Base-by-base conservation (phyloP, 1,284 basidiomycete genomes). In the Ustilago cynodontis region DNA sequence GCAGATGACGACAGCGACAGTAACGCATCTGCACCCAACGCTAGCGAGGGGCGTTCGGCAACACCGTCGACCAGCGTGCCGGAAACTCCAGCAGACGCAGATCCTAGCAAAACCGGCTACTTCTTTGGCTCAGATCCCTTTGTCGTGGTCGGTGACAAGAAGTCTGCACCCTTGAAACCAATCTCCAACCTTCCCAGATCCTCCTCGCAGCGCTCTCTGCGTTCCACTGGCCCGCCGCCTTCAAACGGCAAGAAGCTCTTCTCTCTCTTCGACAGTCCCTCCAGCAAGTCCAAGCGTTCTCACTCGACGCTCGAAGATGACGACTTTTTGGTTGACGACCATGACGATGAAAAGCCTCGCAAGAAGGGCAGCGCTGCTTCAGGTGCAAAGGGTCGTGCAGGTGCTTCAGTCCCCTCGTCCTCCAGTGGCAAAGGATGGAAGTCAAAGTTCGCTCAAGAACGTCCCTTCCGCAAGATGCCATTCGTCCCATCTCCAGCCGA, bases 401-500 rank as follows among this genome's bases (percentile, higher is more conserved):
- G 65, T 13, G 66, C 56, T 11, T 35, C 29, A 0, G 39, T 59
- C 10, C 61, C 69, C 9, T 68, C 70, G n/a, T 35, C 59, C 51
- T 77, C 70, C 52, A 72, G 70, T 31, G 66, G 64, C 52, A 71
- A 71, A 41, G 63, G 60, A 7, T 79, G 70, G 70, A 69, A 67
- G 70, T 72, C 77, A 22, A 61, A 41, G 10, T 79, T 79, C 16
- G 65, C 74, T 6, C 56, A 50, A 14, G 47, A 71, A 37, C 66
- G 59, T n/a, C 58, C 65, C 16, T 69, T 74, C 56, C 54, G 59
- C 16, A 64, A 65, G 47, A 69, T 77, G 70, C 35, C 59, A 6
- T 77, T 77, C 59, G 71, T 77, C 0, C 78, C 78, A 2, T 65
- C 69, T 14, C 65, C 70, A 11, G 52, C 59, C n/a, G 45, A 59